A percentile compares a stretch with the other conserved stretches of the same genome.
Conservation (phyloP, 441 rosid species). For the Syzygium syzygioides region DNA sequence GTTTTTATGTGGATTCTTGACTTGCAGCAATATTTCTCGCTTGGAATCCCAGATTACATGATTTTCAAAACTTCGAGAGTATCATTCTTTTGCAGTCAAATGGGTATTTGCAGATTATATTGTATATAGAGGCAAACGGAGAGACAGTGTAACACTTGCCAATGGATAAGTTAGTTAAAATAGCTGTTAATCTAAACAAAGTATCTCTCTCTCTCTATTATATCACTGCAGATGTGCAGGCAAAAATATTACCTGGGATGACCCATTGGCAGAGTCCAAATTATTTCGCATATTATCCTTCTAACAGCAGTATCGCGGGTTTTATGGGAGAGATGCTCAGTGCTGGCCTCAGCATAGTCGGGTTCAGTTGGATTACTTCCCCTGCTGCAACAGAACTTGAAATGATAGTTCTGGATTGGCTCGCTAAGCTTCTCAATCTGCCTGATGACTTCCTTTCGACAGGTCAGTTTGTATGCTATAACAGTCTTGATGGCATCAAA, state of each 20-base stretch:
- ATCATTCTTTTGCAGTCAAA: not conserved
- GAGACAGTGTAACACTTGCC: not conserved
- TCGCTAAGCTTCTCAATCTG: conserved; percentile 65
- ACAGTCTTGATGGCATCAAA: not conserved
- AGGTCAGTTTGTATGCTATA: conserved; percentile 16
- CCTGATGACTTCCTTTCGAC: conserved; percentile 68
- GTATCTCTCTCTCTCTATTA: not conserved
- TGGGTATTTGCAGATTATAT: not conserved
- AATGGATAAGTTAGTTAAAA: not conserved
- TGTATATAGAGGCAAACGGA: not conserved
- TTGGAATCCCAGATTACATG: not conserved
- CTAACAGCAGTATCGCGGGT: conserved; percentile 77
- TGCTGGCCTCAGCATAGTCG: conserved; percentile 66
- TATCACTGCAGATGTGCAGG: conserved; percentile 45
- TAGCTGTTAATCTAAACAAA: not conserved
- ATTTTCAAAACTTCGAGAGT: not conserved
- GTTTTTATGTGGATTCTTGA: not conserved
- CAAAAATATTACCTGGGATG: conserved; percentile 74
- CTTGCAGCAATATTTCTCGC: not conserved
- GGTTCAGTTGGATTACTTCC: conserved; percentile 85
- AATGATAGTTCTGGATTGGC: conserved; percentile 85
- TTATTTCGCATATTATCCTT: conserved; percentile 69
- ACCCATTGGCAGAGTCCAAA: conserved; percentile 94
- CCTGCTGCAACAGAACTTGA: conserved; percentile 94
- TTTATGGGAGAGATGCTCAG: conserved; percentile 90